phyloP scores from a whole-genome alignment of 306 rosid genomes.

The Sindora glabra region DNA sequence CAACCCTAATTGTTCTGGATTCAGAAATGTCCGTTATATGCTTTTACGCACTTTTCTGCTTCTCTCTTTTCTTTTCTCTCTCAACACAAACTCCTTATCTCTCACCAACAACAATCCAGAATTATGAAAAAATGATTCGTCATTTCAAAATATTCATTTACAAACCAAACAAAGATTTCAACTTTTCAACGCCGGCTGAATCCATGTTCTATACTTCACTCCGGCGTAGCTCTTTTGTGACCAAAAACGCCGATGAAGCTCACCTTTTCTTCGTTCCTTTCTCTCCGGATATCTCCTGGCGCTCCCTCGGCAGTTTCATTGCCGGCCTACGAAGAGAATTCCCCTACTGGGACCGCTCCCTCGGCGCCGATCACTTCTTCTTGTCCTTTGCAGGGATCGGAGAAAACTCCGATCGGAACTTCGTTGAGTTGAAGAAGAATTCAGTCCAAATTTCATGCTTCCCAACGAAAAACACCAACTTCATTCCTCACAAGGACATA shows the following conservation, averaged over 20 bases:
- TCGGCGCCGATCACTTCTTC: slow-evolving; percentile 77
- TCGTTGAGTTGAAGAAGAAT: slow-evolving; percentile 64
- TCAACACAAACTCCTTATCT: slow-evolving; percentile 33
- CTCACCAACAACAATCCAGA: slow-evolving; percentile 38
- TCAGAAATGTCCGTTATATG: not conserved
- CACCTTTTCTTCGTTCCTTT: slow-evolving; percentile 62
- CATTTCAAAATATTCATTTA: slow-evolving; percentile 47
- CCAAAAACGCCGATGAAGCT: slow-evolving; percentile 42
- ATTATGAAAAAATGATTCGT: slow-evolving; percentile 46
- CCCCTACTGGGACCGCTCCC: slow-evolving; percentile 77
- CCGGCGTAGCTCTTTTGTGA: slow-evolving; percentile 27
- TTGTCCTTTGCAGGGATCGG: slow-evolving; percentile 39
- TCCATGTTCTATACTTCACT: slow-evolving; percentile 49
- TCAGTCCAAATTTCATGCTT: slow-evolving; percentile 61
- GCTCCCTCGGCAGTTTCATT: slow-evolving; percentile 40
- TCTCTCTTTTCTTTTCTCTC: slow-evolving; percentile 5
- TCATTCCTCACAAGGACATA: slow-evolving; percentile 66
- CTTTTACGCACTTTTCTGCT: not conserved
- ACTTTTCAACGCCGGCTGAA: slow-evolving; percentile 18
- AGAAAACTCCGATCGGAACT: slow-evolving; percentile 31
- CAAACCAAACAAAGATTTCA: slow-evolving; percentile 26
- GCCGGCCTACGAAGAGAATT: slow-evolving; percentile 18
- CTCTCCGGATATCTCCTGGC: slow-evolving; percentile 29
- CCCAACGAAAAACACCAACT: slow-evolving; percentile 28
- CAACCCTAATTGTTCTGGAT: not conserved